Evolutionary conservation across 140 eudicot species (phyloP).

Genomic region (Oenanthe javanica): DNA sequence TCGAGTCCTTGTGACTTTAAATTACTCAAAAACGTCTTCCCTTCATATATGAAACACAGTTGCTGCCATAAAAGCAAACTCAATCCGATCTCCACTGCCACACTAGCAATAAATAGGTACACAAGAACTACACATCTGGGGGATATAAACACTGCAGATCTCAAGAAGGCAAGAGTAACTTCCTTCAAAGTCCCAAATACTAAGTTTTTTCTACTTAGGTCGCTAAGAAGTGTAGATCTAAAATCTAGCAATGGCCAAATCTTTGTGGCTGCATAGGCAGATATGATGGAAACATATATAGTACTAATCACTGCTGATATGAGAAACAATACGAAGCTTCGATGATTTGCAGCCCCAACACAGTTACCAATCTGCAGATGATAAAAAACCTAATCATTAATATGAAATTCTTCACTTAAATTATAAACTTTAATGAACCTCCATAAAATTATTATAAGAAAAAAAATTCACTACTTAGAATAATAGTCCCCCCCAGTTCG

Average conservation of each 20-base stretch:
- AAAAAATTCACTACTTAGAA: background rate
- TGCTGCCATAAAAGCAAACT: slow-evolving; percentile 94
- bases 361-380: slow-evolving; percentile 82
- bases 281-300: slow-evolving; percentile 46
- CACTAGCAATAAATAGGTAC: slow-evolving; percentile 72
- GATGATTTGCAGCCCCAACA: slow-evolving; percentile 88
- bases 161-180: slow-evolving; percentile 42
- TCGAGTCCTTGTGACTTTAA: slow-evolving; percentile 33
- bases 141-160: slow-evolving; percentile 48
- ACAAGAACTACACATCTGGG: slow-evolving; percentile 66
- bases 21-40: slow-evolving; percentile 72
- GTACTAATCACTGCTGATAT: slow-evolving; percentile 74
- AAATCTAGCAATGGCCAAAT: slow-evolving; percentile 57
- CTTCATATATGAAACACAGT: slow-evolving; percentile 61
- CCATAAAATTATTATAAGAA: background rate
- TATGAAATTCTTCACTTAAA: background rate
- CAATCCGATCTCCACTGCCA: slow-evolving; percentile 72
- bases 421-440: too few species aligned
- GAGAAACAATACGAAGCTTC: slow-evolving; percentile 65
- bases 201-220: slow-evolving; percentile 16
- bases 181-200: slow-evolving; percentile 29
- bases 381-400: background rate
- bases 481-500: background rate
- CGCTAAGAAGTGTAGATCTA: slow-evolving; percentile 22
- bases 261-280: slow-evolving; percentile 41